phyloP scores from a whole-genome alignment of 2,329 filamentous ascomycete species.

The Hypoxylon sp. region DNA sequence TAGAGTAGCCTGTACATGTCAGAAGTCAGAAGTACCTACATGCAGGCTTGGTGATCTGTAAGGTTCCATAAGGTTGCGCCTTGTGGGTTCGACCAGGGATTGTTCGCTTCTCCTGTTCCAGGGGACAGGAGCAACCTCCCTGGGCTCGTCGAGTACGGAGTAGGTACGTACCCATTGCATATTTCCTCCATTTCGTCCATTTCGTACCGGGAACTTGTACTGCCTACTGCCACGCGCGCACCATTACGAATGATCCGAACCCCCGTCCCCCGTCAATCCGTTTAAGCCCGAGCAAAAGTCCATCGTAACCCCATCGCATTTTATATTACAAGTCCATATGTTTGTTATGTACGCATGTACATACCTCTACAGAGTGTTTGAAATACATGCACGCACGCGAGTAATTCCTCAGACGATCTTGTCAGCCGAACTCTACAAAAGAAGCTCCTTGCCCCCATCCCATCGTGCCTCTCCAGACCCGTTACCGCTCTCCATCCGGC shows the following conservation, averaged over 20 bases:
- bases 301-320: slow-evolving; percentile 37
- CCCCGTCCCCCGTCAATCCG: slow-evolving; percentile 40
- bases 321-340: slow-evolving; percentile 34
- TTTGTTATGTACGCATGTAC: slow-evolving; percentile 3
- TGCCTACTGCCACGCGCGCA: slow-evolving; percentile 36
- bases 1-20: not conserved
- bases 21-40: not conserved
- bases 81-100: not conserved
- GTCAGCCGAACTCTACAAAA: slow-evolving; percentile 38
- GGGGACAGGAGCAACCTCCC: too few species aligned
- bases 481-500: slow-evolving; percentile 4
- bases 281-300: slow-evolving; percentile 48
- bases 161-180: slow-evolving; percentile 20
- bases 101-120: not conserved
- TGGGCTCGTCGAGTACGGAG: slow-evolving; percentile 4
- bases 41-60: not conserved
- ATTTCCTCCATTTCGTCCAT: not conserved
- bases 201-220: not conserved
- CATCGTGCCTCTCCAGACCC: slow-evolving; percentile 16
- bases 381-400: not conserved
- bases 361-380: not conserved
- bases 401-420: slow-evolving; percentile 26
- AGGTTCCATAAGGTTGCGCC: not conserved
- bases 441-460: slow-evolving; percentile 31
- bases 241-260: slow-evolving; percentile 46